A percentile compares a stretch with the other conserved stretches of the same genome.
Conservation (phyloP, 2,329 filamentous ascomycete genomes). For the Leptodontidium sp. region DNA sequence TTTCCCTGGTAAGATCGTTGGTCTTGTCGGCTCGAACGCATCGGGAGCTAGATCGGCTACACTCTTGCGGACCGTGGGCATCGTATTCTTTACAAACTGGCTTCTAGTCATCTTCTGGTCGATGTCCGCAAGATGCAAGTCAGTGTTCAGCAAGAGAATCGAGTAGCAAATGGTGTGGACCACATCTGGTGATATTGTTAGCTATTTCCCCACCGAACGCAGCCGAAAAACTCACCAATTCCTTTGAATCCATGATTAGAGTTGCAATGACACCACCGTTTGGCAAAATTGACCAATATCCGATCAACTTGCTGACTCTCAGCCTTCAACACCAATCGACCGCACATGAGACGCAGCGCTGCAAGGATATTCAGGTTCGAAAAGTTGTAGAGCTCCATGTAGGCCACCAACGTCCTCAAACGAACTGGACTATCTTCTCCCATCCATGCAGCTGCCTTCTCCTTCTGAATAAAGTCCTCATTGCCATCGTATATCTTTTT, state of each 20-base stretch:
- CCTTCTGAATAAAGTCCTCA: slow-evolving; percentile 81
- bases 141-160: slow-evolving; percentile 92
- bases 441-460: slow-evolving; percentile 80
- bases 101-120: slow-evolving; percentile 94
- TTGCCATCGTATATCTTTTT: slow-evolving; percentile 84
- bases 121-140: slow-evolving; percentile 93
- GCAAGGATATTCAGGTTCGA: slow-evolving; percentile 79
- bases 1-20: slow-evolving; percentile 59
- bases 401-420: slow-evolving; percentile 71
- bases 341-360: slow-evolving; percentile 82
- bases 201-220: slow-evolving; percentile 6
- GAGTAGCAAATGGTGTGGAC: slow-evolving; percentile 98
- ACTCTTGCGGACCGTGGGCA: slow-evolving; percentile 85
- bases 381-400: slow-evolving; percentile 94
- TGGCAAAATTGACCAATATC: slow-evolving; percentile 88
- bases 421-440: slow-evolving; percentile 74
- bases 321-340: slow-evolving; percentile 81
- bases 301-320: slow-evolving; percentile 98
- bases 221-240: slow-evolving; percentile 65
- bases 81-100: slow-evolving; percentile 96
- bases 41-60: slow-evolving; percentile 76
- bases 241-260: slow-evolving; percentile 92
- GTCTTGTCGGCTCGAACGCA: slow-evolving; percentile 62
- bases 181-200: slow-evolving; percentile 68
- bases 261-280: slow-evolving; percentile 93